These are phyloP conservation scores for Saraca asoca DNA, from an alignment of 331 rosid genomes.

Conservation along the genomic window DNA sequence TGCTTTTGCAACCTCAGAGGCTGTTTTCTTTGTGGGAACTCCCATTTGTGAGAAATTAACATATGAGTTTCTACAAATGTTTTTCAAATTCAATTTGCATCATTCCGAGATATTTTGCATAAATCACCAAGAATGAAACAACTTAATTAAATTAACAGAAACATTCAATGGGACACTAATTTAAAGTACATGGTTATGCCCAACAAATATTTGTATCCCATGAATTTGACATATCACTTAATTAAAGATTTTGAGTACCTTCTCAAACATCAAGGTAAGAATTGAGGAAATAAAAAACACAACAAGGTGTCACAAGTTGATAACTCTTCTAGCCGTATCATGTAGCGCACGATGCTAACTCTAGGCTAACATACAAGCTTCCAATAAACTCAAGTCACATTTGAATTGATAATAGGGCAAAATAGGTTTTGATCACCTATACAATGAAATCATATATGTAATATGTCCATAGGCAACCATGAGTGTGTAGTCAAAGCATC, in stretches of 20 bases:
- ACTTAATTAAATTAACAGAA: constrained; percentile 4
- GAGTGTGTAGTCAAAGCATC: too few species aligned
- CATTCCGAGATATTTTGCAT: constrained; percentile 1
- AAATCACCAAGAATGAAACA: constrained; percentile 20
- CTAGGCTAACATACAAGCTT: too few species aligned
- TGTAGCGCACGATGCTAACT: too few species aligned
- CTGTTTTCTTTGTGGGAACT: constrained; percentile 64
- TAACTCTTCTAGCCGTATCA: too few species aligned
- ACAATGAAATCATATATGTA: too few species aligned
- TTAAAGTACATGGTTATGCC: constrained; percentile 24
- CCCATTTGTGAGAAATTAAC: constrained; percentile 68
- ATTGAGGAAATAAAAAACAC: constrained; percentile 16
- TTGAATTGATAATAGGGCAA: too few species aligned
- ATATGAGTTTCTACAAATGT: constrained; percentile 60
- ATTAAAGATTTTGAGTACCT: constrained; percentile 9
- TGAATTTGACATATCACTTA: constrained; percentile 13
- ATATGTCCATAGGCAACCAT: too few species aligned
- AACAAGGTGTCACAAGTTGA: too few species aligned
- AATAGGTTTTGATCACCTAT: too few species aligned
- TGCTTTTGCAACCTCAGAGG: constrained; percentile 77
- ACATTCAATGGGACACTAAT: constrained; percentile 10
- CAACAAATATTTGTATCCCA: constrained; percentile 23
- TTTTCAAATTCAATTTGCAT: constrained; percentile 11
- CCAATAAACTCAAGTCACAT: too few species aligned
- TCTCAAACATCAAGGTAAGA: constrained; percentile 16